Conservation (phyloP, 2,329 filamentous ascomycete genomes). For the Zasmidium cellare region DNA sequence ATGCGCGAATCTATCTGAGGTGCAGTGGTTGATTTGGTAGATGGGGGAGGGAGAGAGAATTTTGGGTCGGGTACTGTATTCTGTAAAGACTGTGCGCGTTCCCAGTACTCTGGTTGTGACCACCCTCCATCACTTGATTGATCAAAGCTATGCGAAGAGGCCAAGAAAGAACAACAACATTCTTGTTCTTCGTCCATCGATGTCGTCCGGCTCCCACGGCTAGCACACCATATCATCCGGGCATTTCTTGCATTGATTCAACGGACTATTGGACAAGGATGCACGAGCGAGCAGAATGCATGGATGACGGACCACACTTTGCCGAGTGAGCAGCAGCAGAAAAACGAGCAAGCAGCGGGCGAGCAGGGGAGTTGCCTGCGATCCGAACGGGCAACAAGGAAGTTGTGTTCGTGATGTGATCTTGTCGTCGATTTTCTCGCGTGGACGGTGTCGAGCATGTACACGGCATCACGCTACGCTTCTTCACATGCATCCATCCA, state of each 20-base stretch:
- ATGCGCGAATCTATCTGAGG: neutral
- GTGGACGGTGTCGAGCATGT: neutral
- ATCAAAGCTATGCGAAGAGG: neutral
- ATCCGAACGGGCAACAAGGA: neutral
- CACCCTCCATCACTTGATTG: neutral
- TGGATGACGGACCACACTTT: neutral
- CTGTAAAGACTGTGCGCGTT: neutral
- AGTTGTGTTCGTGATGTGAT: neutral
- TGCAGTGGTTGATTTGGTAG: too few species aligned
- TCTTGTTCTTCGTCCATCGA: neutral
- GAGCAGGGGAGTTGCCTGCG: neutral
- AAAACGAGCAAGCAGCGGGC: neutral
- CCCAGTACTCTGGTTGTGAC: neutral
- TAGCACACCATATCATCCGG: neutral
- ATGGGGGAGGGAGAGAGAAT: too few species aligned
- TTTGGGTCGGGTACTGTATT: neutral
- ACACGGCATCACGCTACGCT: neutral
- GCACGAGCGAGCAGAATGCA: neutral
- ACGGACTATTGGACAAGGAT: neutral
- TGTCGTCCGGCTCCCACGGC: neutral
- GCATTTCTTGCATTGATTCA: neutral
- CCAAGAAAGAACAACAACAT: too few species aligned
- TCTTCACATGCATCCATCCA: neutral
- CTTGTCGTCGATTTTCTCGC: neutral
- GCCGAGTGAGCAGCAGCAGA: neutral